Evolutionary conservation across 2,329 filamentous ascomycete genomes (phyloP).

Genomic region (Clarireedia homoeocarpa): DNA sequence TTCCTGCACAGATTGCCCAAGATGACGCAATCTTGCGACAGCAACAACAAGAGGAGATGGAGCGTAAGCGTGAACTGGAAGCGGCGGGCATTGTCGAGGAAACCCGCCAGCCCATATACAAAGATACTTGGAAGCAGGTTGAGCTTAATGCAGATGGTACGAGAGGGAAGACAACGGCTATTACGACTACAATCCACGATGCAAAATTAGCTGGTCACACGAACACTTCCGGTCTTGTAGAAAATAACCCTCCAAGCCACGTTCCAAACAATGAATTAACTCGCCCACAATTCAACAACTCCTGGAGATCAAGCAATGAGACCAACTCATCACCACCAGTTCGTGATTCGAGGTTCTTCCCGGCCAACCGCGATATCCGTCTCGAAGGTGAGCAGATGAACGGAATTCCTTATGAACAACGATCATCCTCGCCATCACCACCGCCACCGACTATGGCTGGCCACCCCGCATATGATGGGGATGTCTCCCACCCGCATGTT

Average conservation of each 20-base stretch:
- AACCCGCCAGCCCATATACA: conserved; percentile 17
- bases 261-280: conserved; percentile 14
- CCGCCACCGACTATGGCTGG: conserved; percentile 63
- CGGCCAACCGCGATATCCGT: conserved; percentile 38
- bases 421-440: conserved; percentile 51
- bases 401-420: conserved; percentile 28
- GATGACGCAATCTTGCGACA: conserved; percentile 18
- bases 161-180: conserved; percentile 20
- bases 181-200: conserved; percentile 18
- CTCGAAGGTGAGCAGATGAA: conserved; percentile 31
- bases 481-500: conserved; percentile 57
- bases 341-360: conserved; percentile 55
- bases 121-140: conserved; percentile 28
- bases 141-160: conserved; percentile 25
- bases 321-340: conserved; percentile 35
- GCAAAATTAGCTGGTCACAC: conserved; percentile 11
- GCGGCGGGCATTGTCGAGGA: conserved; percentile 20
- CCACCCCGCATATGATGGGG: conserved; percentile 66
- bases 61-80: conserved; percentile 18
- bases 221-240: conserved; percentile 16
- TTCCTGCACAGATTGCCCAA: conserved; percentile 22
- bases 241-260: conserved; percentile 6
- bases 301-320: conserved; percentile 24
- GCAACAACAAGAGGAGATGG: conserved; percentile 21
- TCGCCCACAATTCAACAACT: conserved; percentile 24